Evolutionary conservation across 306 rosid genomes (phyloP).

Genomic region (Sophora flavescens): DNA sequence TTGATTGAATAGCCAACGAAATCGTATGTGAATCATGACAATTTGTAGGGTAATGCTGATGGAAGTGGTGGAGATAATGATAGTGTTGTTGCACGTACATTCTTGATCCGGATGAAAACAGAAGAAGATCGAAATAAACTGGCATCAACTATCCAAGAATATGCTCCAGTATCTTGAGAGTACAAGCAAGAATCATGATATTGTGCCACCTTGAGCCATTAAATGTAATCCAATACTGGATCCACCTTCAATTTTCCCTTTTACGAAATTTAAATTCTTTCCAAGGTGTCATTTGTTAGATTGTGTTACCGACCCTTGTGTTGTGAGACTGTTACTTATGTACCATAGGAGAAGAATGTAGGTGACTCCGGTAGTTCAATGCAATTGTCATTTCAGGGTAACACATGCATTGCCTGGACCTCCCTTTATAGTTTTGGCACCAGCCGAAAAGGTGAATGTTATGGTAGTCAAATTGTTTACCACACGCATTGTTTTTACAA

Average conservation of each 20-base stretch:
- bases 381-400: slow-evolving; percentile 3
- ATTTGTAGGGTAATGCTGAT: slow-evolving; percentile 69
- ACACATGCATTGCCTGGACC: background rate
- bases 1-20: slow-evolving; percentile 25
- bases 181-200: slow-evolving; percentile 12
- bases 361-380: slow-evolving; percentile 31
- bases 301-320: slow-evolving; percentile 30
- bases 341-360: slow-evolving; percentile 40
- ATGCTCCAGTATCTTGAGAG: slow-evolving; percentile 76
- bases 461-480: too few species aligned
- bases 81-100: slow-evolving; percentile 79
- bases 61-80: slow-evolving; percentile 59
- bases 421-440: background rate
- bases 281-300: slow-evolving; percentile 27
- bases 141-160: slow-evolving; percentile 84
- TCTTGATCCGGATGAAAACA: slow-evolving; percentile 83
- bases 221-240: slow-evolving; percentile 37
- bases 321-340: slow-evolving; percentile 43
- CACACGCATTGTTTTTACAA: too few species aligned
- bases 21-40: slow-evolving; percentile 22
- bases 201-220: slow-evolving; percentile 43
- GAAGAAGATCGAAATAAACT: slow-evolving; percentile 87
- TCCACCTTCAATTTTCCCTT: slow-evolving; percentile 43
- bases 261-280: slow-evolving; percentile 32
- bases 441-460: background rate